Base-by-base conservation (phyloP, 1,139 yeast species). In the Spencermartinsiella ligniputridi region DNA sequence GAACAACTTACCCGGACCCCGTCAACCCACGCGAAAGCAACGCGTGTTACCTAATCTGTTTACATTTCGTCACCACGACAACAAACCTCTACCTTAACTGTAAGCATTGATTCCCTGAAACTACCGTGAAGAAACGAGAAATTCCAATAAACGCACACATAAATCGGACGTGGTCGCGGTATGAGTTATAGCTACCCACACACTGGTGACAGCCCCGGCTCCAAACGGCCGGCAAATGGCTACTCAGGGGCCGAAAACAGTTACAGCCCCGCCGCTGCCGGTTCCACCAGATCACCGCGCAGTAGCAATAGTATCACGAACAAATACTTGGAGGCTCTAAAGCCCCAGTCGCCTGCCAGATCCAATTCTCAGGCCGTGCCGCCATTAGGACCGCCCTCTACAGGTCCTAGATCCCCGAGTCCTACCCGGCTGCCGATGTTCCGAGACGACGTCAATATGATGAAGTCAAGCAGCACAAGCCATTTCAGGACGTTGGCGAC, bases 401-500 rank as follows among this genome's bases (percentile, higher is more conserved):
- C 41, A 3, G 36, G 39, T 4, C 27, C 41, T 12, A 35, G 52
- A 16, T 48, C 55, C 2, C 52, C 55, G 11, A 50, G 55, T 6
- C 56, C 56, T 3, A 46, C 47, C n/a, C 35, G 48, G 16, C 25
- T 45, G 21, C 43, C 42, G 30, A 32, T 36, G 22, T 42, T 51
- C 25, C 13, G 39, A 2, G 38, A 35, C 12, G 56, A 53, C 30
- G 50, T 51, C 13, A 42, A 50, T 9, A 32, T 47, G 37, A 30
- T 53, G 40, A 39, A 51, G 38, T 40, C 51, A 2, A 51, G 55
- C 37, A 50, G 51, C n/a, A 52, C 55, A 3, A 44, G 52, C 11
- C 59, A 55, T 41, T 56, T 55, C 44, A 50, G 59, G 6, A 54
- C 51, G 37, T 45, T 56, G 40, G 56, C 60, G 3, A 47, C 45